Conservation (phyloP, 2,329 filamentous ascomycete species). For the Alternaria panax region DNA sequence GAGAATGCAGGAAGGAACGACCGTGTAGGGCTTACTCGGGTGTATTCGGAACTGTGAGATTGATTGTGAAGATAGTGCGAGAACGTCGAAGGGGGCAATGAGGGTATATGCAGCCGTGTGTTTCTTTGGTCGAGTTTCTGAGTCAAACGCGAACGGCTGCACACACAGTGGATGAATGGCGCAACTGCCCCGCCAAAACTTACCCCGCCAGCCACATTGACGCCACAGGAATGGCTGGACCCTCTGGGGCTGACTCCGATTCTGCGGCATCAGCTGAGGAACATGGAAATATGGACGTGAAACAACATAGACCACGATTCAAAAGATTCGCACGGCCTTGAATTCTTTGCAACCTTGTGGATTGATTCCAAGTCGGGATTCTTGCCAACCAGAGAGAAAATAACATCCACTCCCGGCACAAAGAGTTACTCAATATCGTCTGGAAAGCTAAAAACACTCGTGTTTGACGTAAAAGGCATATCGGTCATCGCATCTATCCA, state of each 20-base stretch:
- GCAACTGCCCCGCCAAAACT: slow-evolving; percentile 34
- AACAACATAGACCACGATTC: background rate
- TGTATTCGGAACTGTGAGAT: background rate
- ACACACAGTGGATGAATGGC: slow-evolving; percentile 18
- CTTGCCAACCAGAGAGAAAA: too few relatives aligned
- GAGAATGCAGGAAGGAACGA: too few relatives aligned
- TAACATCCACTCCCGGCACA: too few relatives aligned
- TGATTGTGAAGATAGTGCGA: background rate
- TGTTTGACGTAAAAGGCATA: too few relatives aligned
- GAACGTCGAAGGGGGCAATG: background rate
- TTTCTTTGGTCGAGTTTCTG: slow-evolving; percentile 24
- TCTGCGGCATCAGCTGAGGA: background rate
- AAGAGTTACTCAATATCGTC: too few relatives aligned
- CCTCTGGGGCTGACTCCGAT: slow-evolving; percentile 2
- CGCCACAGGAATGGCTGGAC: slow-evolving; percentile 24
- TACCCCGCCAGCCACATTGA: slow-evolving; percentile 27
- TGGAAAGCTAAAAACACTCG: too few relatives aligned
- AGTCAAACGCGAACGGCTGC: slow-evolving; percentile 29
- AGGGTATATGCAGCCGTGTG: slow-evolving; percentile 1
- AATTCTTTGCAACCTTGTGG: too few relatives aligned
- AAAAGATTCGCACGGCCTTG: too few relatives aligned
- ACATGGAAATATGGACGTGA: background rate
- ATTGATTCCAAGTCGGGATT: background rate
- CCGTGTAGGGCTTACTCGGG: background rate
- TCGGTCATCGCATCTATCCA: too few relatives aligned